Conservation (phyloP, 257 asterid genomes). For the Catharanthus roseus region DNA sequence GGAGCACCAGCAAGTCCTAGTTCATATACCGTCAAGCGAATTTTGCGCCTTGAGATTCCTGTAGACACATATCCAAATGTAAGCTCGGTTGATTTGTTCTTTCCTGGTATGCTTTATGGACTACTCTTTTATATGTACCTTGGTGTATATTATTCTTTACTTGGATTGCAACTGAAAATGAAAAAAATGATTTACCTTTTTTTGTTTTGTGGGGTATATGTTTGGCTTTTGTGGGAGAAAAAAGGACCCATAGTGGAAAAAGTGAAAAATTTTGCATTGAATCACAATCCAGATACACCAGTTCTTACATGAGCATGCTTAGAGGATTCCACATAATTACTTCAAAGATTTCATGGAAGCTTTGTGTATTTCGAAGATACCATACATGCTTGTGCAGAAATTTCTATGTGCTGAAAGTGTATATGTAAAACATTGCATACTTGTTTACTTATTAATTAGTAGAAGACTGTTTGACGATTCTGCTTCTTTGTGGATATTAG, state of each 20-base stretch:
- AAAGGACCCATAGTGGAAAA: too few relatives aligned
- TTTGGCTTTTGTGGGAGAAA: too few relatives aligned
- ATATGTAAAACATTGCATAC: neutral
- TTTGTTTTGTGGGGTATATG: too few relatives aligned
- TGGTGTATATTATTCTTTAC: too few relatives aligned
- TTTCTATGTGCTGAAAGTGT: neutral
- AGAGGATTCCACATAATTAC: neutral
- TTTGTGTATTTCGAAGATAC: neutral
- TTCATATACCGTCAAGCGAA: slow-evolving; percentile 79
- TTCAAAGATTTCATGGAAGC: neutral
- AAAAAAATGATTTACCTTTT: too few relatives aligned
- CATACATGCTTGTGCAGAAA: neutral
- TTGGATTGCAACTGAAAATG: too few relatives aligned
- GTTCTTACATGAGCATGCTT: slow-evolving; percentile 2
- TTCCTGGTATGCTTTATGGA: neutral
- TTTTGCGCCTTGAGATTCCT: slow-evolving; percentile 93
- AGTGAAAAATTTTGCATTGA: too few relatives aligned
- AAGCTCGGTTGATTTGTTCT: slow-evolving; percentile 18
- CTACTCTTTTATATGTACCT: too few relatives aligned
- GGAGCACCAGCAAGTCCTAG: slow-evolving; percentile 99
- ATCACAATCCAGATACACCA: neutral
- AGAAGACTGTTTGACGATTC: neutral
- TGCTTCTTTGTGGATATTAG: slow-evolving; percentile 30
- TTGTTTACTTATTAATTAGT: neutral
- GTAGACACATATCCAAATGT: slow-evolving; percentile 91